Base-by-base conservation (phyloP, 768 basidiomycete species). In the Psilocybe cubensis region DNA sequence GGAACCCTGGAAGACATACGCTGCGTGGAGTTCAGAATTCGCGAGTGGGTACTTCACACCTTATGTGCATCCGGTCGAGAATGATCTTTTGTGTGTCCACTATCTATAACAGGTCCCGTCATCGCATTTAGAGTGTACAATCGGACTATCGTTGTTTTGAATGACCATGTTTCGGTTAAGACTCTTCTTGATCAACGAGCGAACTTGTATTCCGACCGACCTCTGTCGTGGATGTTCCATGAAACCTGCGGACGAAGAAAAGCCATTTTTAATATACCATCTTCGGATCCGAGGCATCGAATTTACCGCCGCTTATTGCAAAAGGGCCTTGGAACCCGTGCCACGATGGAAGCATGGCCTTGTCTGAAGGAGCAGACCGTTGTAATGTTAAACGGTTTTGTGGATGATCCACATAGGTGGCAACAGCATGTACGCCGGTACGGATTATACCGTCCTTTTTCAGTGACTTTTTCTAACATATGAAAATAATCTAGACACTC, bases 121-220 rank as follows among this genome's bases (percentile, higher is more conserved):
- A 74, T 87, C 25, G 79, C 80, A 21, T 79, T 80, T 56, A 74
- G 72, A 28, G 64, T 77, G 23, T 74, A 80, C 58, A 83, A 80
- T 56, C 71, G 68, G n/a, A 70, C 69, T 20, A 70, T 80, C 23
- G 63, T 86, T 46, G 74, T 86, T 40, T 71, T 87, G 8, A 86
- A 84, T 66, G 76, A 75, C 45, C 70, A 72, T 44, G 61, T 65
- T 23, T 68, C 79, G 7, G 76, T 83, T 3, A 67, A 72, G 48
- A 77, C 83, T 25, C 73, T 87, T 4, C 74, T 87, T 7, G 80
- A 81, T 51, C 74, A 74, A 55, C 78, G 84, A 20, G 77, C 82
- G 25, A 68, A 67, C 42, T 78, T 80, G 29, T 87, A 86, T 59
- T 85, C 84, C 4, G 83, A 84, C 58, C 77, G 84, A 7, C 84